phyloP scores from a whole-genome alignment of 2,329 filamentous ascomycete genomes.

The Zalaria sp. region DNA sequence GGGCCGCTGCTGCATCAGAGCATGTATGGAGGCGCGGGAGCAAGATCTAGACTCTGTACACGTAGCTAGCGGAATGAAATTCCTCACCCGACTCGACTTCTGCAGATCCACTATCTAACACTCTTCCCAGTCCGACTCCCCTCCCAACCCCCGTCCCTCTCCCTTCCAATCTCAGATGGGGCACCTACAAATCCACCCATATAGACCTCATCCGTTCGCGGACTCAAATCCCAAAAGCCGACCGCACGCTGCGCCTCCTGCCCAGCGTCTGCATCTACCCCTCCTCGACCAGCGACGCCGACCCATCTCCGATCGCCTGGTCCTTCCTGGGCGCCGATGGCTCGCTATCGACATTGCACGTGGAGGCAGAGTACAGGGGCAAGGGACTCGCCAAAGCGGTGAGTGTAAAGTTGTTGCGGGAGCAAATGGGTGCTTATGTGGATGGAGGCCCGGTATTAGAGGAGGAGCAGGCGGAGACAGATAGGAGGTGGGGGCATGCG shows the following conservation, averaged over 20 bases:
- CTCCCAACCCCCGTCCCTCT: slow-evolving; percentile 18
- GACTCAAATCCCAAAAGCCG: slow-evolving; percentile 42
- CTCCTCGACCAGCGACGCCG: slow-evolving; percentile 22
- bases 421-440: slow-evolving; percentile 29
- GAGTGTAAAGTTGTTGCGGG: slow-evolving; percentile 42
- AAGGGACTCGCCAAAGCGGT: slow-evolving; percentile 50
- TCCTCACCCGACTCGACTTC: too few species aligned
- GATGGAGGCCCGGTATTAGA: slow-evolving; percentile 9
- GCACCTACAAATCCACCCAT: slow-evolving; percentile 35
- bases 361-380: slow-evolving; percentile 44
- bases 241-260: slow-evolving; percentile 28
- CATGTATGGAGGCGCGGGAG: too few species aligned
- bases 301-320: slow-evolving; percentile 47
- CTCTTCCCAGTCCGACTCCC: background rate
- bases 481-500: slow-evolving; percentile 43
- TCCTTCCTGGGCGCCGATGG: slow-evolving; percentile 49
- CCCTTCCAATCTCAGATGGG: slow-evolving; percentile 42
- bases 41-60: too few species aligned
- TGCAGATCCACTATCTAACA: background rate
- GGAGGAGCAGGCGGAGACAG: slow-evolving; percentile 13
- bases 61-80: too few species aligned
- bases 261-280: slow-evolving; percentile 21
- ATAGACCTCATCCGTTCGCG: slow-evolving; percentile 40
- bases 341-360: slow-evolving; percentile 46
- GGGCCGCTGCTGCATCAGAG: too few species aligned